These are phyloP conservation scores for Nicotiana tabacum DNA, from an alignment of 257 asterid genomes.

Conservation along the genomic window DNA sequence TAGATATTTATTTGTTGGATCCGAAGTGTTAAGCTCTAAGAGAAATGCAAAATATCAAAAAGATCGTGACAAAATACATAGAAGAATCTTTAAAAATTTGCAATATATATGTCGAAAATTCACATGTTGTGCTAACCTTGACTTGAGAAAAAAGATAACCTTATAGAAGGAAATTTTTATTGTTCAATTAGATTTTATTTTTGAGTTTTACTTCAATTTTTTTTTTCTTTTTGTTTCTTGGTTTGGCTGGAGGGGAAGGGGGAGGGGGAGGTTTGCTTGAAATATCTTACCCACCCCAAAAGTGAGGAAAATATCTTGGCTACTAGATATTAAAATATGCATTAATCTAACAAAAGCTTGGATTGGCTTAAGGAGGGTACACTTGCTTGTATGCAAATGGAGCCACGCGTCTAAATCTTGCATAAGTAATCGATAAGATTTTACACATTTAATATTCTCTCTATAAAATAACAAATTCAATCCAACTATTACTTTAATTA, in stretches of 20 bases:
- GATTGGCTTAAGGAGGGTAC: not conserved
- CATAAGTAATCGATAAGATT: not conserved
- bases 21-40: not conserved
- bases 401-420: constrained; percentile 18
- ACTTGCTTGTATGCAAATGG: constrained; percentile 5
- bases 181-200: no score
- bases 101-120: no score
- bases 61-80: not conserved
- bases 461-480: not conserved
- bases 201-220: no score
- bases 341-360: not conserved
- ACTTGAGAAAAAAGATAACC: no score
- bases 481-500: no score
- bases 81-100: not conserved
- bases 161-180: no score
- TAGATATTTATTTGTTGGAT: no score
- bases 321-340: constrained; percentile 8
- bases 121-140: no score
- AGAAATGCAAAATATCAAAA: no score
- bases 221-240: no score
- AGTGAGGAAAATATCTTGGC: constrained; percentile 14
- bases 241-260: no score
- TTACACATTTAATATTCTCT: not conserved
- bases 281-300: constrained; percentile 7
- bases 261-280: not conserved